phyloP scores from a whole-genome alignment of 2,329 filamentous ascomycete genomes.

The Pseudonectria foliicola region DNA sequence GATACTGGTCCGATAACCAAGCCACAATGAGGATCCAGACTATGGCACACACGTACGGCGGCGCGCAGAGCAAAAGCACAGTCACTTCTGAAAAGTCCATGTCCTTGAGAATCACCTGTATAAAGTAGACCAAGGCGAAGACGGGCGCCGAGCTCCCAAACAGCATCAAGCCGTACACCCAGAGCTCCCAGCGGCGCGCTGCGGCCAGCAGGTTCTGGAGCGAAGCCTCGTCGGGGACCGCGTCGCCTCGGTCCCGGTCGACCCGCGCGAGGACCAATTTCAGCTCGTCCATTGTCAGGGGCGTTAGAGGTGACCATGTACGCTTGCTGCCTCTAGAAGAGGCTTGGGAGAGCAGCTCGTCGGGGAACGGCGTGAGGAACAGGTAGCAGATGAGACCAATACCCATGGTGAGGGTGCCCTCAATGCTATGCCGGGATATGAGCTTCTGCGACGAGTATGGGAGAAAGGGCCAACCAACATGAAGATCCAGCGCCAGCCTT shows the following conservation, averaged over 20 bases:
- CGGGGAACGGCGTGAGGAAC: slow-evolving; percentile 7
- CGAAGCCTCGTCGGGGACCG: slow-evolving; percentile 30
- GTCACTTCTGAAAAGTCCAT: slow-evolving; percentile 20
- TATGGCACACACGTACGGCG: slow-evolving; percentile 27
- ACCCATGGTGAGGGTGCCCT: slow-evolving; percentile 1
- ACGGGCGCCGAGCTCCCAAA: slow-evolving; percentile 47
- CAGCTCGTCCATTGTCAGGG: slow-evolving; percentile 20
- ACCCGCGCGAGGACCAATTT: slow-evolving; percentile 26
- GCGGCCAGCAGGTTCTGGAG: slow-evolving; percentile 24
- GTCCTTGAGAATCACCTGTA: slow-evolving; percentile 48
- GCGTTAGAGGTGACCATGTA: slow-evolving; percentile 1
- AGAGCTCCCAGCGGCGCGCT: slow-evolving; percentile 33
- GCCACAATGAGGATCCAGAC: slow-evolving; percentile 25
- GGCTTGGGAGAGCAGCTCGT: slow-evolving; percentile 3
- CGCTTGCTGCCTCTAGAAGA: no score
- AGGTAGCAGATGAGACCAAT: slow-evolving; percentile 3
- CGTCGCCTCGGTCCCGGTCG: slow-evolving; percentile 35
- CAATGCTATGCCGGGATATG: neutral
- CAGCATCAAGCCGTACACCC: slow-evolving; percentile 30
- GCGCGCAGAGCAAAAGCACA: slow-evolving; percentile 28
- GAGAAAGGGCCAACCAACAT: slow-evolving; percentile 1
- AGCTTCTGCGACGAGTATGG: neutral
- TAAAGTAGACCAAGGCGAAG: slow-evolving; percentile 55
- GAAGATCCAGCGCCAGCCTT: slow-evolving; percentile 39
- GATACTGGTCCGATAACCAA: slow-evolving; percentile 25